Evolutionary conservation across 257 asterid genomes (phyloP).

Genomic region (Coffea canephora): DNA sequence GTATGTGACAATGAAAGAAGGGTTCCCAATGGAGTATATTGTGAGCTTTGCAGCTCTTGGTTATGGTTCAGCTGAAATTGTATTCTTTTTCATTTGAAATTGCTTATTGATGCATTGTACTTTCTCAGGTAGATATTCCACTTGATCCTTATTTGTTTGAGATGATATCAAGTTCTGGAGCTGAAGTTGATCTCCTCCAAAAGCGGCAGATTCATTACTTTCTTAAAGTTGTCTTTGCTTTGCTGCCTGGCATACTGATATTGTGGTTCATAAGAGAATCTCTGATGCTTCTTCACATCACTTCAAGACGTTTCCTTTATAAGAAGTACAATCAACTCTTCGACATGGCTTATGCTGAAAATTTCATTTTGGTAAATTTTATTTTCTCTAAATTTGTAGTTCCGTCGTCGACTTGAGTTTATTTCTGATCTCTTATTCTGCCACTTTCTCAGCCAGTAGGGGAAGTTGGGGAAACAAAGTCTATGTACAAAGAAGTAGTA

Average conservation of each 20-base stretch:
- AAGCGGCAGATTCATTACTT: conserved; percentile 82
- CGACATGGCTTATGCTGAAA: conserved; percentile 91
- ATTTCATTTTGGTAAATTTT: conserved; percentile 76
- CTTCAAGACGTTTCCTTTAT: conserved; percentile 70
- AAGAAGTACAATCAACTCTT: conserved; percentile 84
- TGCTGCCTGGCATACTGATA: conserved; percentile 82
- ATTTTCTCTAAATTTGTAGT: conserved; percentile 13
- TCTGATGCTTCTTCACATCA: conserved; percentile 71
- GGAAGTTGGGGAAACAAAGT: conserved; percentile 79
- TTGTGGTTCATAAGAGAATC: conserved; percentile 92
- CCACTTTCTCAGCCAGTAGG: conserved; percentile 73
- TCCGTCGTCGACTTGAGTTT: conserved; percentile 8
- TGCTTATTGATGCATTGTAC: conserved; percentile 21
- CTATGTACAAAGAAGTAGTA: conserved; percentile 88
- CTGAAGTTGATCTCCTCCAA: conserved; percentile 94
- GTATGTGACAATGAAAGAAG: conserved; percentile 94
- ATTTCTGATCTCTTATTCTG: conserved; percentile 26
- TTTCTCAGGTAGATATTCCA: conserved; percentile 86
- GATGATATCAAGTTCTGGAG: conserved; percentile 86
- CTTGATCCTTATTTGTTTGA: conserved; percentile 96
- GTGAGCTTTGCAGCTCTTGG: conserved; percentile 53
- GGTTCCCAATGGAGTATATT: conserved; percentile 85
- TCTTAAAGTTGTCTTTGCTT: conserved; percentile 69
- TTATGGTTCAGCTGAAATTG: conserved; percentile 3
- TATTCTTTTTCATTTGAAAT: conserved; percentile 17